Base-by-base conservation (phyloP, 179 eudicot species). In the Nepenthes alata region DNA sequence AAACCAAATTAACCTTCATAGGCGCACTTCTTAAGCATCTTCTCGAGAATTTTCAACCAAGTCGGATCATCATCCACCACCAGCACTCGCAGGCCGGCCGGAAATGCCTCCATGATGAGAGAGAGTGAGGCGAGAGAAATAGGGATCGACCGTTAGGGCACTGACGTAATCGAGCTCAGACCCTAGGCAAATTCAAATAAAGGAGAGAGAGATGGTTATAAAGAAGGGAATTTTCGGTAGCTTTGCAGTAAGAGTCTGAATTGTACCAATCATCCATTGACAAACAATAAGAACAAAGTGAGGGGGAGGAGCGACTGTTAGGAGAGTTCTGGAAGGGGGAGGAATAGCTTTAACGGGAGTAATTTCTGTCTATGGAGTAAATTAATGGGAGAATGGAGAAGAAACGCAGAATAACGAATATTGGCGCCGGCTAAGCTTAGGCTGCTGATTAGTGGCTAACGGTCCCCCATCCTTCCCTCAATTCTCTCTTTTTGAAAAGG, bases 61-160 rank as follows among this genome's bases (percentile, higher is more conserved):
- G 87, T 78, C 0, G 76, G 83, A 73, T 93, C 98, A 70, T 89
- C 95, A 71, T 93, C 98, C 57, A 93, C 98, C 2, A 89, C 96
- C 4, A 93, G 80, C 39, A 93, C 98, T 52, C 96, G 79, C 0
- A 93, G 75, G 51, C 98, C 96, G 1, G 78, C 81, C 4, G 96
- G 96, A 70, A 93, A 89, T 44, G 70, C 66, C 1, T 91, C 95
- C 14, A 55, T 58, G 68, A 41, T 68, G 66, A 72, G 13, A 59
- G 9, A 34, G 14, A 25, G 2, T 2, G 3, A 50, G 50, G 47
- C 38, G 25, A 1, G 25, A 25, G 25, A 25, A 25, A 44, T 48
- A 62, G 25, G 55, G 15, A 15, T 13, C 25, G 4, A 47, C 34
- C 66, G 34, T 25, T 38, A 52, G 51, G 37, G 53, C 50, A 55